Percentiles rank a stretch among this genome's conserved stretches.
Evolutionary conservation across 1,284 basidiomycete genomes (phyloP).

Genomic region (Schizopora paradoxa): DNA sequence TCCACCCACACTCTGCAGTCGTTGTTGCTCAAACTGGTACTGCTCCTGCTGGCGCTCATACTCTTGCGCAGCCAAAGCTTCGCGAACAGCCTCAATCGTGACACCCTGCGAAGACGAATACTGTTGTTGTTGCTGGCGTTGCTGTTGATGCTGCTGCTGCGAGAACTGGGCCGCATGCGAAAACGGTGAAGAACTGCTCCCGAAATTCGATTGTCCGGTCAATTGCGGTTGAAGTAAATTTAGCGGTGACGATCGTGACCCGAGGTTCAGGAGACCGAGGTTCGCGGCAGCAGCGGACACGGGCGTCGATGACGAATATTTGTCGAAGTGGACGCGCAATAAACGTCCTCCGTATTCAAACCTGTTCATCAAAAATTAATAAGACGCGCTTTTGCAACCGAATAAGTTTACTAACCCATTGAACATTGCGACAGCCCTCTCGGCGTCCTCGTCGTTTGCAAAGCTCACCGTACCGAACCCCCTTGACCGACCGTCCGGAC

Average conservation of each 20-base stretch:
- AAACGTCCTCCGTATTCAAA: constrained; percentile 83
- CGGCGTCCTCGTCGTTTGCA: constrained; percentile 80
- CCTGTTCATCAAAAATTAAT: constrained; percentile 32
- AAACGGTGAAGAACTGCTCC: background rate
- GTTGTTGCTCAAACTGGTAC: background rate
- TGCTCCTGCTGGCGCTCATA: background rate
- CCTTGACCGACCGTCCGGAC: constrained; percentile 78
- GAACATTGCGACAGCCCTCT: constrained; percentile 80
- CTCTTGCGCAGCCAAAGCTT: background rate
- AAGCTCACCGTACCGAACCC: constrained; percentile 89
- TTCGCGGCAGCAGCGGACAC: background rate
- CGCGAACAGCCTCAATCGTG: background rate
- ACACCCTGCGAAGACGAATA: too few species aligned
- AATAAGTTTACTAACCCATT: constrained; percentile 59
- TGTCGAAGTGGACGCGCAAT: constrained; percentile 85
- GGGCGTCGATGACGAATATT: constrained; percentile 43
- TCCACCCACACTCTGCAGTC: background rate
- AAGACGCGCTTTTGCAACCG: background rate
- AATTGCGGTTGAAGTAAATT: background rate
- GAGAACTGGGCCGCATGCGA: background rate
- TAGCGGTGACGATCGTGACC: background rate
- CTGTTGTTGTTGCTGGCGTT: too few species aligned
- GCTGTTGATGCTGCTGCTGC: background rate
- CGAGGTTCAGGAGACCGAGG: background rate
- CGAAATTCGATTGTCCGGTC: background rate